Percentiles rank a stretch among this genome's conserved stretches.
These are phyloP conservation scores for Leccinum variicolor DNA, from an alignment of 768 basidiomycete genomes.

Conservation along the genomic window DNA sequence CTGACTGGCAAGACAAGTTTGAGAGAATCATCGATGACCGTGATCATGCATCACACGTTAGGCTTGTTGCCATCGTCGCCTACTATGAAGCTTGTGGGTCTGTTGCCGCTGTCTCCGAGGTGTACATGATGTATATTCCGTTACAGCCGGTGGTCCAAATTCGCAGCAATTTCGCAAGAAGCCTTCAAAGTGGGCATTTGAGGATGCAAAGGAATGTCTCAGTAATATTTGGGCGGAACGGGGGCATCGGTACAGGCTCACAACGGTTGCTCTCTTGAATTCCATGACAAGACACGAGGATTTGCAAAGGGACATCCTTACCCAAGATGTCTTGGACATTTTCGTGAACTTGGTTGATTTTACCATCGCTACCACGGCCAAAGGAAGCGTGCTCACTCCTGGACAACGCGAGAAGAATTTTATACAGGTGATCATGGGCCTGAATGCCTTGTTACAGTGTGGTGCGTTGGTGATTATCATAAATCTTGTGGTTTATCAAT, in stretches of 20 bases:
- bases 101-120: not conserved
- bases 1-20: conserved; percentile 8
- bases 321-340: conserved; percentile 3
- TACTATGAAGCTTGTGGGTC: conserved; percentile 21
- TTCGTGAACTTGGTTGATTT: conserved; percentile 14
- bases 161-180: not conserved
- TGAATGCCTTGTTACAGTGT: conserved; percentile 14
- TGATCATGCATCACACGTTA: conserved; percentile 12
- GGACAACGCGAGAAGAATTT: not conserved
- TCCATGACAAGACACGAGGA: conserved; percentile 17
- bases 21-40: conserved; percentile 2
- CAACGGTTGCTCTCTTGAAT: conserved; percentile 17
- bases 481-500: not conserved
- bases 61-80: conserved; percentile 20
- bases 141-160: conserved; percentile 7
- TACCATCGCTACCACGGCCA: not conserved
- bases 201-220: conserved; percentile 15
- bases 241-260: conserved; percentile 15
- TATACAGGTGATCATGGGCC: conserved; percentile 19
- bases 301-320: conserved; percentile 14
- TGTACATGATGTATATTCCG: not conserved
- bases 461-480: conserved; percentile 5
- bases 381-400: not conserved
- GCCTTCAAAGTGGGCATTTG: not conserved
- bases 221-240: conserved; percentile 4